These are phyloP conservation scores for Westerdykella aurantiaca DNA, from an alignment of 2,329 filamentous ascomycete genomes.

Conservation along the genomic window DNA sequence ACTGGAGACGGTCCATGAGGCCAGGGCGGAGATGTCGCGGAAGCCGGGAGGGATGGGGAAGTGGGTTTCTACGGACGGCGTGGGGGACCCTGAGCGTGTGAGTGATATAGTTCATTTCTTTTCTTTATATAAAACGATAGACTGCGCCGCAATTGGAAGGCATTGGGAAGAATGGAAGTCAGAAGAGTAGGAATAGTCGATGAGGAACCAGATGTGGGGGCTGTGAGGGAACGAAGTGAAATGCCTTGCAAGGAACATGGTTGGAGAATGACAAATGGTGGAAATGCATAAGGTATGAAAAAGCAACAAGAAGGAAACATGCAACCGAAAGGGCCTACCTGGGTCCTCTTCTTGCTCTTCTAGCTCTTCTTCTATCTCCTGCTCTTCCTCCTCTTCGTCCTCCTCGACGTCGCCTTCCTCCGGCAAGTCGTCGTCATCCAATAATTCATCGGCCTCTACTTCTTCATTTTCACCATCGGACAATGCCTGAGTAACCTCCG, in stretches of 20 bases:
- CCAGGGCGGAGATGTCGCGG: slow-evolving; percentile 80
- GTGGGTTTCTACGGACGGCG: slow-evolving; percentile 8
- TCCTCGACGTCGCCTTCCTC: slow-evolving; percentile 15
- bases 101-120: not conserved
- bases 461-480: slow-evolving; percentile 26
- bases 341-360: slow-evolving; percentile 56
- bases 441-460: slow-evolving; percentile 7
- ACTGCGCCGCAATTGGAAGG: not conserved
- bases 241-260: too few species aligned
- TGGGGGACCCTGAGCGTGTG: slow-evolving; percentile 12
- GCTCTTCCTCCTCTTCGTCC: slow-evolving; percentile 22
- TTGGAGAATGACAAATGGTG: not conserved
- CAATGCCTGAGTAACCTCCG: slow-evolving; percentile 11
- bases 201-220: not conserved
- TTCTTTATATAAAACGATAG: too few species aligned
- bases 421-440: not conserved
- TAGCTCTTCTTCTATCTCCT: slow-evolving; percentile 19
- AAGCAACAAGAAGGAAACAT: not conserved
- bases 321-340: slow-evolving; percentile 7
- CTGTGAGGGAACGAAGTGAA: not conserved
- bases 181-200: not conserved
- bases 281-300: not conserved
- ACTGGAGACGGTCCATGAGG: slow-evolving; percentile 75
- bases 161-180: not conserved
- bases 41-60: slow-evolving; percentile 45